A percentile compares a stretch with the other conserved stretches of the same genome.
These are phyloP conservation scores for Hirsutella rhossiliensis DNA, from an alignment of 2,329 filamentous ascomycete species.

Conservation along the genomic window DNA sequence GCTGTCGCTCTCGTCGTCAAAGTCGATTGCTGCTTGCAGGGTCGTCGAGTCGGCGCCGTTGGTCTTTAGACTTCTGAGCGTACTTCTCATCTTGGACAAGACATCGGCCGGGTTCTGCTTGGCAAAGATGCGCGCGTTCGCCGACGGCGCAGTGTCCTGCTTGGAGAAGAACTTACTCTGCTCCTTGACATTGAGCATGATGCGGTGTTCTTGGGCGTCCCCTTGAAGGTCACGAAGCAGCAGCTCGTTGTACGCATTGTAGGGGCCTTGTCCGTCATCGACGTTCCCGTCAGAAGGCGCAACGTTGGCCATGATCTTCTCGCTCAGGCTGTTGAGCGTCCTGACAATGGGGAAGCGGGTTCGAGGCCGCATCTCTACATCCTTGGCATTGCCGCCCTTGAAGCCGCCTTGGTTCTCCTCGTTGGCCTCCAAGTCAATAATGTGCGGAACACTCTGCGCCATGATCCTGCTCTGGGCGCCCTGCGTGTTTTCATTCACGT, in stretches of 20 bases:
- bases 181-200: conserved; percentile 79
- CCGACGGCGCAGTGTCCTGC: conserved; percentile 33
- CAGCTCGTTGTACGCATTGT: conserved; percentile 65
- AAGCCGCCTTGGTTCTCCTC: conserved; percentile 87
- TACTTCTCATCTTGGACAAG: conserved; percentile 48
- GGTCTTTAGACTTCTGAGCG: conserved; percentile 41
- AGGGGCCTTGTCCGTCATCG: conserved; percentile 44
- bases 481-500: conserved; percentile 56
- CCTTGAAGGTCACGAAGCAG: conserved; percentile 69
- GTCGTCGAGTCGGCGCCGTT: conserved; percentile 41
- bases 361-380: conserved; percentile 78
- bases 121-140: conserved; percentile 43
- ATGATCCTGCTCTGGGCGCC: conserved; percentile 40
- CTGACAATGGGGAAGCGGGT: conserved; percentile 78
- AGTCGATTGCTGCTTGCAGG: conserved; percentile 52
- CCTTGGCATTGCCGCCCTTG: conserved; percentile 70
- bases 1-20: conserved; percentile 58
- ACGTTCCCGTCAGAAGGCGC: conserved; percentile 61
- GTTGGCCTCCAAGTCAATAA: conserved; percentile 87
- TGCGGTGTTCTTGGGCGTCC: conserved; percentile 60
- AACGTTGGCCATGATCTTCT: conserved; percentile 86
- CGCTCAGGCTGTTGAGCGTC: conserved; percentile 79
- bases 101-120: conserved; percentile 60
- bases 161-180: conserved; percentile 72
- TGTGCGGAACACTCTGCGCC: conserved; percentile 64